Evolutionary conservation across 352 stramenopile species (phyloP), one percentile per base, ranked within the genome.

Genomic region (Phytopythium boreale): DNA sequence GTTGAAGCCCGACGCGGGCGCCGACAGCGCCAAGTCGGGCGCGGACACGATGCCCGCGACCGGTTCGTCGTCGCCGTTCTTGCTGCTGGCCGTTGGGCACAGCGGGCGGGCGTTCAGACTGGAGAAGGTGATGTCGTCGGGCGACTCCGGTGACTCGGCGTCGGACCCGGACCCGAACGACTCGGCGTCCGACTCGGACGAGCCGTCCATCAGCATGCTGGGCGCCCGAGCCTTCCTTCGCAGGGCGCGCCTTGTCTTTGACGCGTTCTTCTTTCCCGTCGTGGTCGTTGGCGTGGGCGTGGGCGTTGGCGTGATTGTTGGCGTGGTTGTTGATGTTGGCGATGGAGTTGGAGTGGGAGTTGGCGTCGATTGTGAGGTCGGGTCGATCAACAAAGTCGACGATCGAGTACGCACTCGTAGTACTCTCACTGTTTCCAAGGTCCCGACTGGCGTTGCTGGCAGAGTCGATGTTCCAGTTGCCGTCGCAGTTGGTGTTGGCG

Each of bases 111-210:
- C 24, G 22, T 15, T 31, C 10, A 52, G 22, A 11, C 46, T 52
- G n/a, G 46, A 52, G 22, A 52, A 52, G 11, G 46, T 52, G 46
- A 52, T 52, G 22, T 52, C 46, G 22, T 52, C n/a, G 46, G 46
- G 46, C 0, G 46, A 52, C 22, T 52, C 44, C 0, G 44, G 9
- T 9, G 39, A 3, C 15, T 44, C 39, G 39, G 14, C 41, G 15
- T 47, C 41, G 15, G 41, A 2, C 41, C 9, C 41, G 17, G 17
- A 47, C 41, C 15, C 41, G 41, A 15, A 20, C 15, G 14, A 43
- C 11, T 27, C n/a, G 20, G n/a, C 27, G 1, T 14, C 19, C 7
- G 44, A 50, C n/a, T 50, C 44, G 46, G 46, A 50, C 19, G 24
- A 56, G 15, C 50, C 50, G 27, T 56, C 50, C 8, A 24, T 39